Percentiles rank a stretch among this genome's conserved stretches.
These are phyloP conservation scores for Soucietia sequanensis DNA, from an alignment of 805 yeast species.

Conservation along the genomic window DNA sequence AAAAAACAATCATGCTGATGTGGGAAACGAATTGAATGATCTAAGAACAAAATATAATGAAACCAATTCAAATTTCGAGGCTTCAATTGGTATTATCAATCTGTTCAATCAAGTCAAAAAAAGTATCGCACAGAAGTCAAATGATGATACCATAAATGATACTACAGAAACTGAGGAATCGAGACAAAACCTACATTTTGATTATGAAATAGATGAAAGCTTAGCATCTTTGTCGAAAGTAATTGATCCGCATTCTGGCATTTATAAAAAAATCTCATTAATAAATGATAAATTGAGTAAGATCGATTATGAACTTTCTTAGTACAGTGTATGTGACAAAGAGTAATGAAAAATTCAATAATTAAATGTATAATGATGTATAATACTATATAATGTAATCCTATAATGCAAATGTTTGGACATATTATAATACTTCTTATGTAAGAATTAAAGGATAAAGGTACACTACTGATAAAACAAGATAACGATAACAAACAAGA, in stretches of 20 bases:
- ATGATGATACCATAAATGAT: neutral
- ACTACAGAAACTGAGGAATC: constrained; percentile 5
- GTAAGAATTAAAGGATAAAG: neutral
- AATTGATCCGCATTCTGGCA: constrained; percentile 24
- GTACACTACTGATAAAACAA: no score
- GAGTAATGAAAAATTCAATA: no score
- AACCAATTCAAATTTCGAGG: constrained; percentile 13
- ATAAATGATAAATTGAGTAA: constrained; percentile 22
- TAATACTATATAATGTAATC: neutral
- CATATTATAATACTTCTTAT: neutral
- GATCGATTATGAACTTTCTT: constrained; percentile 14
- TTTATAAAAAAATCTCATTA: constrained; percentile 16
- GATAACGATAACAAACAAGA: no score
- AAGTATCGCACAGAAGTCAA: constrained; percentile 1
- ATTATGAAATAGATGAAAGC: constrained; percentile 7
- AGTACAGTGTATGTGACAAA: no score
- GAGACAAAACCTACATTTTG: neutral
- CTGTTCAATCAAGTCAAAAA: constrained; percentile 6
- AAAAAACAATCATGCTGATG: constrained; percentile 25
- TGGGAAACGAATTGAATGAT: constrained; percentile 31
- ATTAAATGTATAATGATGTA: no score
- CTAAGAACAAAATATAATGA: constrained; percentile 20
- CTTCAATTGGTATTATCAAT: constrained; percentile 10
- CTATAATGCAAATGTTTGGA: constrained; percentile 1
- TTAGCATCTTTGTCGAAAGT: constrained; percentile 14